Evolutionary conservation across 2,329 filamentous ascomycete species (phyloP), one percentile per base, ranked within the genome.

Genomic region (Botrytis galanthina): DNA sequence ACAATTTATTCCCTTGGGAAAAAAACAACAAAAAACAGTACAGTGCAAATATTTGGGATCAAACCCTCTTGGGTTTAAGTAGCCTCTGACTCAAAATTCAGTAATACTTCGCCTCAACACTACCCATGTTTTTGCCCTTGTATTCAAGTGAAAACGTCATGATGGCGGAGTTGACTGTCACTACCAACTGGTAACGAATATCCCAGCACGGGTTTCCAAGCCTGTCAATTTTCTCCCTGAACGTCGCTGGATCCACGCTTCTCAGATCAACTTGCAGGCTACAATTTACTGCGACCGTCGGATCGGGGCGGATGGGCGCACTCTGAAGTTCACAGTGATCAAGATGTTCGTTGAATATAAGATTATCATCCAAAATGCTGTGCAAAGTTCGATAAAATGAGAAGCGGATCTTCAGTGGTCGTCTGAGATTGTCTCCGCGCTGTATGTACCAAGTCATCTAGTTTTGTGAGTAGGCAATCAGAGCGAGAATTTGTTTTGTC

Each of bases 391-490:
- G 70, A 54, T 63, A 75, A 71, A 78, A 78, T 18, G 59, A 51
- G 29, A 78, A 77, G 14, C 44, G 46, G 10, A 78, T 69, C 14
- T 46, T 72, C 29, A 76, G 61, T 3, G 71, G 68, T 18, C 74
- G 62, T 4, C 57, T 5, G 3, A 79, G 68, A 46, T 77, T 74
- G 9, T 78, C 75, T 18, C 76, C 77, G 14, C 67, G 61, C 32
- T 73, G 18, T n/a, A 79, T 78, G 48, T 76, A 78, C 76, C 76
- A 79, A 18, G 66, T 75, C 75, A 78, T 77, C 77, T 78, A 35
- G 46, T 37, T 32, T 16, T n/a, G 44, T 66, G 10, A 72, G 70
- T 42, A 44, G 14, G 0, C 18, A 44, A 35, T 37, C 14, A n/a
- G 22, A 9, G 1, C 10, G 4, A 57, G 20, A 42, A 42, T n/a